These are phyloP conservation scores for Penicillium argentinense DNA, from an alignment of 495 filamentous ascomycete genomes.

Conservation along the genomic window DNA sequence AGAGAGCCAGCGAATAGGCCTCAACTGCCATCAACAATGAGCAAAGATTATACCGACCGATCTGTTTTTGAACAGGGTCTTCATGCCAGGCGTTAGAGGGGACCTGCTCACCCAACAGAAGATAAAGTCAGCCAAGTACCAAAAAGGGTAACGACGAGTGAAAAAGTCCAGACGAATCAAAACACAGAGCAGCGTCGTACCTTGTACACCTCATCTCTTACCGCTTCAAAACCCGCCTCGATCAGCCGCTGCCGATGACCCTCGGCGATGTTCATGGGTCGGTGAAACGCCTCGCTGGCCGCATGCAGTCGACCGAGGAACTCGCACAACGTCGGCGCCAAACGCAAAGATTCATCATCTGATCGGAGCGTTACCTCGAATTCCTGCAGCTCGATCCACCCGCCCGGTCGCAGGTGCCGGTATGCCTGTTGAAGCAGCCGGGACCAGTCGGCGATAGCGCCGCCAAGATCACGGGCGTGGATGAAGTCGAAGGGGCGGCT, in stretches of 20 bases:
- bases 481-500: constrained; percentile 46
- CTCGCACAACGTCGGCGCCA: constrained; percentile 32
- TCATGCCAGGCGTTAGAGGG: constrained; percentile 45
- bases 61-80: constrained; percentile 46
- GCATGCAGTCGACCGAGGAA: constrained; percentile 32
- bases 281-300: constrained; percentile 37
- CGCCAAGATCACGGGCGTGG: constrained; percentile 48
- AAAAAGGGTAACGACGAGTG: background rate
- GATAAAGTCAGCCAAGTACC: background rate
- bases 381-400: constrained; percentile 56
- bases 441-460: constrained; percentile 48
- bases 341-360: constrained; percentile 39
- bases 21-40: constrained; percentile 44
- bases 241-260: constrained; percentile 30
- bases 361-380: constrained; percentile 43
- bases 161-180: constrained; percentile 2
- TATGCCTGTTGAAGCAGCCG: constrained; percentile 36
- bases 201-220: constrained; percentile 43
- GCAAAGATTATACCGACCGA: constrained; percentile 42
- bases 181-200: constrained; percentile 18
- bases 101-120: constrained; percentile 20
- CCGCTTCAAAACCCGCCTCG: constrained; percentile 39
- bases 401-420: constrained; percentile 48
- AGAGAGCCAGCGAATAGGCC: constrained; percentile 44
- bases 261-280: constrained; percentile 40